Evolutionary conservation across 2,329 filamentous ascomycete genomes (phyloP).

Genomic region (Lasiodiplodia gonubiensis): DNA sequence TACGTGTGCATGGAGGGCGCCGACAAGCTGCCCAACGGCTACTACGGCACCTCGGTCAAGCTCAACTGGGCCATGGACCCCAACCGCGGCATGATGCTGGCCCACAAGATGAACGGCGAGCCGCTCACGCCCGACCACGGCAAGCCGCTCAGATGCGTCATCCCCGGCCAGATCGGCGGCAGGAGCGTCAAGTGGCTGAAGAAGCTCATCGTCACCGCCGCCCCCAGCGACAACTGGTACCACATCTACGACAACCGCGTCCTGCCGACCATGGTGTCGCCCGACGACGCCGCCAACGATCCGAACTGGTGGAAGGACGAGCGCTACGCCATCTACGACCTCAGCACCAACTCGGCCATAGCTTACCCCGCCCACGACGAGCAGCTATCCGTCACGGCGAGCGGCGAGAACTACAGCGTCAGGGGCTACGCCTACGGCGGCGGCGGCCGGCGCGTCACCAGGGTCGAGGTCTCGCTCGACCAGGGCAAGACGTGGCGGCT

Average conservation of each 20-base stretch:
- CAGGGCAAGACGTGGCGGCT: conserved; percentile 81
- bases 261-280: conserved; percentile 82
- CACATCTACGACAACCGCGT: conserved; percentile 94
- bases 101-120: conserved; percentile 90
- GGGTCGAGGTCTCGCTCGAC: conserved; percentile 83
- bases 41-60: conserved; percentile 87
- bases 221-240: conserved; percentile 91
- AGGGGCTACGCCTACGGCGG: conserved; percentile 89
- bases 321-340: conserved; percentile 88
- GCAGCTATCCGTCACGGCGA: conserved; percentile 55
- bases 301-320: conserved; percentile 86
- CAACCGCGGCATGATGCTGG: conserved; percentile 83
- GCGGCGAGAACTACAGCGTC: conserved; percentile 64
- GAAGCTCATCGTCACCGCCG: conserved; percentile 75
- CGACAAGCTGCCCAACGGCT: conserved; percentile 85
- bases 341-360: conserved; percentile 84
- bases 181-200: conserved; percentile 94
- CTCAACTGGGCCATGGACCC: conserved; percentile 86
- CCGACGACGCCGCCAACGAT: conserved; percentile 77
- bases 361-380: conserved; percentile 83
- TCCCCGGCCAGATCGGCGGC: conserved; percentile 90
- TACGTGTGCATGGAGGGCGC: conserved; percentile 93
- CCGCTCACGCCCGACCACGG: conserved; percentile 82
- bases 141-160: conserved; percentile 78
- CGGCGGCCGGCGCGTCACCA: conserved; percentile 80